These are phyloP conservation scores for Pythium rhizo-oryzae DNA, from an alignment of 352 stramenopile genomes.

Conservation along the genomic window DNA sequence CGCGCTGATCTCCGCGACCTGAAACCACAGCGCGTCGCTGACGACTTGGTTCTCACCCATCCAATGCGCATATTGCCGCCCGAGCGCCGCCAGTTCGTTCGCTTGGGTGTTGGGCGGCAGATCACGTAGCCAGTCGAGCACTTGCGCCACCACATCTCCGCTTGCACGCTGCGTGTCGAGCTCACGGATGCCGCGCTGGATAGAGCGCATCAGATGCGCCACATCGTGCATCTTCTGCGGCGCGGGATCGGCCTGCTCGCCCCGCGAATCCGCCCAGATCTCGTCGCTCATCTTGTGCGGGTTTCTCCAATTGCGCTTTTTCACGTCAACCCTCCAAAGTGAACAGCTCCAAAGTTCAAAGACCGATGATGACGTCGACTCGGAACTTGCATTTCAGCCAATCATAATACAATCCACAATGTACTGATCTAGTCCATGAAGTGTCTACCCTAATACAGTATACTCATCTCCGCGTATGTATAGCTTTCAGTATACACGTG, in stretches of 20 bases:
- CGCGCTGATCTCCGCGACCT: constrained; percentile 17
- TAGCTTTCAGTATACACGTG: constrained; percentile 5
- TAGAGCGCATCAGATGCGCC: not conserved
- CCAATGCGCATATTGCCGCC: constrained; percentile 4
- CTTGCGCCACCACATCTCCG: not conserved
- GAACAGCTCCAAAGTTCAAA: constrained; percentile 6
- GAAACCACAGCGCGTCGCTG: constrained; percentile 21
- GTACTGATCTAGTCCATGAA: too few species aligned
- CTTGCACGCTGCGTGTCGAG: constrained; percentile 5
- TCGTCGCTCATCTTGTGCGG: constrained; percentile 17
- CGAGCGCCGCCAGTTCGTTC: not conserved
- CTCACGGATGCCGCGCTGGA: constrained; percentile 10
- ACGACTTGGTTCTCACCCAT: not conserved
- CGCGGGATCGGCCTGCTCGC: not conserved
- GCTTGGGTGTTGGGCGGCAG: not conserved
- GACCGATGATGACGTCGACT: constrained; percentile 5
- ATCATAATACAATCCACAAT: too few species aligned
- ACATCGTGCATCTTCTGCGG: not conserved
- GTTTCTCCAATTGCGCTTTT: not conserved
- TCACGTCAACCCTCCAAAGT: not conserved
- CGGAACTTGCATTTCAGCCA: not conserved
- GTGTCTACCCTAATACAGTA: too few species aligned
- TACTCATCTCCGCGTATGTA: too few species aligned
- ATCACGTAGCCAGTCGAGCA: not conserved
- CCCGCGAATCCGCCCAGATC: constrained; percentile 17